Base-by-base conservation (phyloP, 2,329 filamentous ascomycete species). In the Cryphonectria nitschkei region DNA sequence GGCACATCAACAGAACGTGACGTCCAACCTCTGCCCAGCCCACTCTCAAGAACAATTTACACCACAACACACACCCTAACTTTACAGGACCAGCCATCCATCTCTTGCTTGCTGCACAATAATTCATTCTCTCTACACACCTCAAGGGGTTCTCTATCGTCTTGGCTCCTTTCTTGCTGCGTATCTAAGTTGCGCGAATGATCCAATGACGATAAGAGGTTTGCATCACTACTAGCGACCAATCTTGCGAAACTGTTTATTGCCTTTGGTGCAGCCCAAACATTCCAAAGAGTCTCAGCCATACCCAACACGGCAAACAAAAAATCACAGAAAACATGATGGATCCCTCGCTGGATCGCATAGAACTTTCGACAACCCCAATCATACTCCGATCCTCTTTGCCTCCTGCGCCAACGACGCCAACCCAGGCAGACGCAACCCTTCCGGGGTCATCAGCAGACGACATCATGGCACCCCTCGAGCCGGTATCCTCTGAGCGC, bases 401-500 rank as follows among this genome's bases (percentile, higher is more conserved):
- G n/a, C 63, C 68, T 22, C 43, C 62, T 39, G 67, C 65, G 14
- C 65, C 69, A 5, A 67, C 72, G 11, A 68, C 69, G 16, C 66
- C 72, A 32, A 73, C 65, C 52, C 65, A 58, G 52, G 26, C 67
- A 50, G 70, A 70, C 39, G 50, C 61, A 62, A 19, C 54, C 5
- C 19, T 62, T 60, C 46, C 29, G 39, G 63, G 11, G n/a, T 41
- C 61, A 29, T 22, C 61, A 22, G 61, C 61, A 29, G 61, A 39
- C 29, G 56, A 75, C 65, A 74, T 7, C 9, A 72, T 72, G 71
- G 75, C 75, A 74, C 87, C 90, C 67, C 83, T 92, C 65, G 87
- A 89, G 74, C 82, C 86, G 50, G 82, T 87, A 67, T 90, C 90
- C 29, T 89, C 90, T 13, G 89, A 92, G 75, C 89, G 90, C 76